These are phyloP conservation scores for Epichloe gansuensis DNA, from an alignment of 2,329 filamentous ascomycete species.

Conservation along the genomic window DNA sequence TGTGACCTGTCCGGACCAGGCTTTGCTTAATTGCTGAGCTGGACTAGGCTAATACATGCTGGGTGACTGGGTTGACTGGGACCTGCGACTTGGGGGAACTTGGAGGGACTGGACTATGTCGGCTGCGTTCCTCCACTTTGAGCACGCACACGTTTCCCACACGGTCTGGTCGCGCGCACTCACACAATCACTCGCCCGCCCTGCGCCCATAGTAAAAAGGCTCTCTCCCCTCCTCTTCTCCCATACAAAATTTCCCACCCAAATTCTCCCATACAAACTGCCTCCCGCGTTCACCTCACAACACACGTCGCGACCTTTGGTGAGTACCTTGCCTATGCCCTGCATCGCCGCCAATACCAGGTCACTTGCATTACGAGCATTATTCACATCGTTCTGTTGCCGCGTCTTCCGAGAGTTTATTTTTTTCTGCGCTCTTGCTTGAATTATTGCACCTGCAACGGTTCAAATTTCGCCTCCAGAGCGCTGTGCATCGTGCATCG, in stretches of 20 bases:
- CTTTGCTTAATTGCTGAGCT: not conserved
- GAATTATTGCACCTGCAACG: conserved; percentile 8
- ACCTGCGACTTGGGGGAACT: not conserved
- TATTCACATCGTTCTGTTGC: not conserved
- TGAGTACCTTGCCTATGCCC: conserved; percentile 38
- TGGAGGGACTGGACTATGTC: conserved; percentile 1
- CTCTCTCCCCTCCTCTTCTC: conserved; percentile 42
- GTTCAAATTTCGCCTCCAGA: conserved; percentile 5
- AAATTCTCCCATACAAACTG: conserved; percentile 39
- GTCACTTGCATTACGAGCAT: conserved; percentile 13
- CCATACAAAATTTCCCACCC: conserved; percentile 49
- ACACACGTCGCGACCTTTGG: conserved; percentile 29
- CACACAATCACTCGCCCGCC: conserved; percentile 42
- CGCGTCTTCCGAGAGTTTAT: not conserved
- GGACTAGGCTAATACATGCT: not conserved
- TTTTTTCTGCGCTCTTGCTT: conserved; percentile 10
- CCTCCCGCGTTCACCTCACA: conserved; percentile 28
- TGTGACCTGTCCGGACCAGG: conserved; percentile 1
- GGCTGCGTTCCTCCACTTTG: conserved; percentile 18
- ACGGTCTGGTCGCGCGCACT: conserved; percentile 17
- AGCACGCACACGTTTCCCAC: conserved; percentile 4
- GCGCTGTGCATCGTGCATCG: conserved; percentile 9
- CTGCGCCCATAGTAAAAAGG: conserved; percentile 49
- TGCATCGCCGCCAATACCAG: conserved; percentile 20
- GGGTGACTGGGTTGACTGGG: not conserved